Base-by-base conservation (phyloP, 306 rosid species). In the Notholithocarpus densiflorus region DNA sequence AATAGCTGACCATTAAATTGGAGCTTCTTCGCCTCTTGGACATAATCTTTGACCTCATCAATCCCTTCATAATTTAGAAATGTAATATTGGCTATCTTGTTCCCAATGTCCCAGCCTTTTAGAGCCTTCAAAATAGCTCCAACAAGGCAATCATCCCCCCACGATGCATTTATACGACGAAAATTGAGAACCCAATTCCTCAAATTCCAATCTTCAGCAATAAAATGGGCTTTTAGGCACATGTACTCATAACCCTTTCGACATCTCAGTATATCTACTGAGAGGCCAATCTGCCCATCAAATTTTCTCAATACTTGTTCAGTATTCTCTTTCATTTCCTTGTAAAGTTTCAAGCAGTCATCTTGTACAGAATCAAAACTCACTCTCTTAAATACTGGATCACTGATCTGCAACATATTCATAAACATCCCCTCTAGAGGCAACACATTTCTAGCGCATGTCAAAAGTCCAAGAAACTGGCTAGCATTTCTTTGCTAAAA, bases 281-380 rank as follows among this genome's bases (percentile, higher is more conserved):
- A 79, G 37, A 73, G 65, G 65, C 78, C 17, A 64, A 62, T 64
- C 29, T 53, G 55, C 15, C 82, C 82, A 62, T 64, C 72, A 26
- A 62, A 73, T 15, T 23, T 65, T 34, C 45, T 34, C n/a, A 73
- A 54, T 2, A 48, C 24, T 13, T 64, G 17, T 24, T 72, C 34
- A 2, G 4, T 32, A 61, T 64, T 23, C 29, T 3, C 3, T 53
- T 34, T 73, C 73, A 20, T 74, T 54, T 62, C n/a, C 17, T 53
- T 23, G 45, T 56, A 68, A 19, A 27, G 60, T 6, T 59, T 26
- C 13, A 24, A 14, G 20, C 24, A 37, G 53, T 12, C 53, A 0
- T 48, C 53, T 48, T 48, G 17, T 10, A 48, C 53, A 48, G 53
- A 48, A 48, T 11, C 53, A 48, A 48, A 48, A 48, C 53, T 48